Conservation (phyloP, 192 early-diverging fungal genomes). For the Phycomyces blakesleeanus region DNA sequence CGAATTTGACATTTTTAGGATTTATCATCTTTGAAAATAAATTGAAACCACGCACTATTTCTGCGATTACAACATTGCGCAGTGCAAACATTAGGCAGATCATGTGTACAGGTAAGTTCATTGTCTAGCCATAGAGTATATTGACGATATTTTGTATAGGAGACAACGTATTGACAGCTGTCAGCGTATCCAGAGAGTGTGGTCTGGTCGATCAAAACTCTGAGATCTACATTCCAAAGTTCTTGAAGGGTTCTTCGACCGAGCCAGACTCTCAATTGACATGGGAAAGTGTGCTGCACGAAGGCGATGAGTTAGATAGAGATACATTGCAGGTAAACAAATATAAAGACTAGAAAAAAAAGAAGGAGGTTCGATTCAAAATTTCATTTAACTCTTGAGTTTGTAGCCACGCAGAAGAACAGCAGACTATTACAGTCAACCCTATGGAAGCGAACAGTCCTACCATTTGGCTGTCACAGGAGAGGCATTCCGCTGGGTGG, state of each 20-base stretch:
- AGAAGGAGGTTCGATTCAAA: background rate
- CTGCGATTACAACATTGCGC: constrained; percentile 72
- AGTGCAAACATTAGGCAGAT: constrained; percentile 87
- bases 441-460: constrained; percentile 17
- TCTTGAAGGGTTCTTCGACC: constrained; percentile 49
- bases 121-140: background rate
- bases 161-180: constrained; percentile 94
- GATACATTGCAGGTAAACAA: constrained; percentile 43
- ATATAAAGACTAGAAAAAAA: constrained; percentile 11
- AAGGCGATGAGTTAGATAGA: constrained; percentile 39
- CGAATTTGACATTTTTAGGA: constrained; percentile 83
- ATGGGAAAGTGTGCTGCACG: constrained; percentile 66
- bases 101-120: constrained; percentile 86
- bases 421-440: background rate
- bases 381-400: constrained; percentile 6
- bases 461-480: constrained; percentile 92
- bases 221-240: constrained; percentile 77
- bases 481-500: constrained; percentile 93
- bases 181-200: constrained; percentile 92
- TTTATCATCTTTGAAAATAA: constrained; percentile 99
- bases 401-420: constrained; percentile 6
- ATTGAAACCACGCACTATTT: constrained; percentile 81
- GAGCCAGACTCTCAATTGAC: constrained; percentile 55
- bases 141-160: constrained; percentile 38
- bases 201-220: constrained; percentile 74